phyloP scores from a whole-genome alignment of 768 basidiomycete genomes.

The Neoboletus magnificus region DNA sequence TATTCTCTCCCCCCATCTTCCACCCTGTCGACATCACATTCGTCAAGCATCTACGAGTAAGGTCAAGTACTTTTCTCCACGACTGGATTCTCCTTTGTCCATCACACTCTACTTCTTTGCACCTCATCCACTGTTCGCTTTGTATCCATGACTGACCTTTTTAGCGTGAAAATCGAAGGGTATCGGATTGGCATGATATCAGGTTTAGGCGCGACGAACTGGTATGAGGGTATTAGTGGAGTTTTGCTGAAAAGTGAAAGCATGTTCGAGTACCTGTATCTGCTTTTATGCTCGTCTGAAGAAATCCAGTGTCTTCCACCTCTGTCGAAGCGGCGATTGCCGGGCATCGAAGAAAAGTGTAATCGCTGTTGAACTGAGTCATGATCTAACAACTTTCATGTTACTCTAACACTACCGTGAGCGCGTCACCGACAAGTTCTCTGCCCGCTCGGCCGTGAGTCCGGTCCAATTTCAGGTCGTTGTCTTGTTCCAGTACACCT shows the following conservation, averaged over 20 bases:
- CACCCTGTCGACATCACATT: slow-evolving; percentile 2
- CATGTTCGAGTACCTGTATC: slow-evolving; percentile 12
- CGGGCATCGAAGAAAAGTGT: neutral
- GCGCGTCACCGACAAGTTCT: neutral
- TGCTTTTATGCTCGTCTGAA: neutral
- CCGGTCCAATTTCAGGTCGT: neutral
- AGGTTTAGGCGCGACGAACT: neutral
- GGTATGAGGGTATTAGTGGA: neutral
- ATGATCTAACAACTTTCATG: slow-evolving; percentile 9
- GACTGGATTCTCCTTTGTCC: slow-evolving; percentile 1
- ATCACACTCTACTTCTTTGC: neutral
- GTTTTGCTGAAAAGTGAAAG: slow-evolving; percentile 2
- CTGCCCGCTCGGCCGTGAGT: neutral
- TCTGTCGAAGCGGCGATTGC: slow-evolving; percentile 5
- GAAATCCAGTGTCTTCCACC: neutral
- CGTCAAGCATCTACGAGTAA: slow-evolving; percentile 16
- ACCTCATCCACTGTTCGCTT: neutral
- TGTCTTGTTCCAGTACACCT: slow-evolving; percentile 1
- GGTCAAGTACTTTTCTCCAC: slow-evolving; percentile 29
- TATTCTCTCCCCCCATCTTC: slow-evolving; percentile 7
- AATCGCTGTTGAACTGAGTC: neutral
- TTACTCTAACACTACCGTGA: slow-evolving; percentile 1
- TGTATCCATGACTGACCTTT: slow-evolving; percentile 31
- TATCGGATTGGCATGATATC: neutral
- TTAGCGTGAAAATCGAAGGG: slow-evolving; percentile 20